Percentiles rank a stretch among this genome's conserved stretches.
Evolutionary conservation across 2,329 filamentous ascomycete genomes (phyloP).

Genomic region (Stromatinia cepivora): DNA sequence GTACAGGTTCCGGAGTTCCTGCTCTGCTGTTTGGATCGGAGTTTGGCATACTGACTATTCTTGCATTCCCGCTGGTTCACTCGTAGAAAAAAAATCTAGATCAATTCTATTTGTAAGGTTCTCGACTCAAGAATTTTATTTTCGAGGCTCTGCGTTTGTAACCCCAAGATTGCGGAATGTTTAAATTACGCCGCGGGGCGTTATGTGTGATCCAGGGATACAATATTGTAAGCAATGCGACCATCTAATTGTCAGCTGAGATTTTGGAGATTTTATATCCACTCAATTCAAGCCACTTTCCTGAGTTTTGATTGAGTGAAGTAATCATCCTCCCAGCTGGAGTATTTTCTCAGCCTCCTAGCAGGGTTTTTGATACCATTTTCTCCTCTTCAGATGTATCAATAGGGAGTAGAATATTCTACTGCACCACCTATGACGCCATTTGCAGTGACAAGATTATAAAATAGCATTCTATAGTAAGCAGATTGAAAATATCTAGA

Average conservation of each 20-base stretch:
- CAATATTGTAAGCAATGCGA: background rate
- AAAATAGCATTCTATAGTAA: background rate
- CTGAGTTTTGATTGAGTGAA: background rate
- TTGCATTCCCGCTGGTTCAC: background rate
- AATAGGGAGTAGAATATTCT: background rate
- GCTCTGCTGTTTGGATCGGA: slow-evolving; percentile 4
- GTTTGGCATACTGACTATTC: background rate
- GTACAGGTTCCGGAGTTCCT: background rate
- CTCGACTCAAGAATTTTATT: background rate
- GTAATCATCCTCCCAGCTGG: background rate
- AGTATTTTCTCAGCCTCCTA: background rate
- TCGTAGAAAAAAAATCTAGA: background rate
- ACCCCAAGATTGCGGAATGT: background rate
- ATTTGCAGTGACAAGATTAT: background rate
- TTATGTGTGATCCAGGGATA: background rate
- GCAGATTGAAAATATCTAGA: background rate
- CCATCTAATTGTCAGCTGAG: background rate
- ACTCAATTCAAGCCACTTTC: background rate
- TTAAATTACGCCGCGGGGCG: background rate
- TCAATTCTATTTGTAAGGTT: background rate
- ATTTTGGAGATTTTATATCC: background rate
- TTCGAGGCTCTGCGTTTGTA: slow-evolving; percentile 8
- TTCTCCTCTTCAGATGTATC: background rate
- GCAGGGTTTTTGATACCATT: background rate
- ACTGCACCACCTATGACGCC: background rate